phyloP scores from a whole-genome alignment of 2,329 filamentous ascomycete genomes.

The Monosporascus sp. region DNA sequence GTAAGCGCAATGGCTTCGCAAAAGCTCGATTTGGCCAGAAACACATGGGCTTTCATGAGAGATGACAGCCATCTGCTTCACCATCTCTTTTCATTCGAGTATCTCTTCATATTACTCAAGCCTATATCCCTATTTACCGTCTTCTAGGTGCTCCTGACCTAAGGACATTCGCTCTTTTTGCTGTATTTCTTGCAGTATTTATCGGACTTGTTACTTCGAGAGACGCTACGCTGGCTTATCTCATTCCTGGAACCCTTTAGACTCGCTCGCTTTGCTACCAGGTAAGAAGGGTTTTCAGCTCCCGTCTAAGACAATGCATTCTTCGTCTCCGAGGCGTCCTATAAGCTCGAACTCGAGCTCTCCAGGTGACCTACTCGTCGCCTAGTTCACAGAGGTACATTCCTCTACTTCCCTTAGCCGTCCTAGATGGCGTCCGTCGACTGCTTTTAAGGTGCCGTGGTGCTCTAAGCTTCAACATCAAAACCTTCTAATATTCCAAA shows the following conservation, averaged over 20 bases:
- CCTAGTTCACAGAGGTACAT: constrained; percentile 10
- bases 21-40: not conserved
- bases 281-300: constrained; percentile 12
- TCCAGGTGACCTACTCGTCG: constrained; percentile 11
- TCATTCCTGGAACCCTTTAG: constrained; percentile 16
- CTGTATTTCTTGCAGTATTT: not conserved
- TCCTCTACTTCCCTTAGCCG: not conserved
- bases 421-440: not conserved
- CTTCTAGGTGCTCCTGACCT: not conserved
- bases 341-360: constrained; percentile 8
- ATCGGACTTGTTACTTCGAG: not conserved
- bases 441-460: not conserved
- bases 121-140: not conserved
- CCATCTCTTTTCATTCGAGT: not conserved
- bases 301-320: constrained; percentile 23
- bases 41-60: not conserved
- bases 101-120: not conserved
- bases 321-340: constrained; percentile 9
- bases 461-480: not conserved
- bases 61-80: not conserved
- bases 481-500: not conserved
- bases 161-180: not conserved
- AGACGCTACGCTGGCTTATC: constrained; percentile 6
- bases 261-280: constrained; percentile 7
- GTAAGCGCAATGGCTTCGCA: not conserved